phyloP scores from a whole-genome alignment of 768 basidiomycete genomes.

The Mycena galopus region DNA sequence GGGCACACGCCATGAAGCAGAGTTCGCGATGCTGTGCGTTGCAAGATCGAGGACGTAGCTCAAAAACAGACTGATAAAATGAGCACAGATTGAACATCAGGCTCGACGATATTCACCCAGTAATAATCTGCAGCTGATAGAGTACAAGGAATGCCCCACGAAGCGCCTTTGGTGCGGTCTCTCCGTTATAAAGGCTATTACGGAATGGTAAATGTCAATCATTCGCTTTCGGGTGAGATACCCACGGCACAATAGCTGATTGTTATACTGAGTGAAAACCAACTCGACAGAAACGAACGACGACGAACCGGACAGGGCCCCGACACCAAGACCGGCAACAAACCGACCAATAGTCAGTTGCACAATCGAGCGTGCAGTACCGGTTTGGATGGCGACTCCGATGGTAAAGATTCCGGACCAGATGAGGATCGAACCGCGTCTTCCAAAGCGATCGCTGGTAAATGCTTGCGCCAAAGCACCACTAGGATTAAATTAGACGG shows the following conservation, averaged over 20 bases:
- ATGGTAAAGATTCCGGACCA: constrained; percentile 82
- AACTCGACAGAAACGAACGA: background rate
- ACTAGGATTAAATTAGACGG: constrained; percentile 41
- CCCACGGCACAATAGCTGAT: constrained; percentile 65
- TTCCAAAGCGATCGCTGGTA: constrained; percentile 79
- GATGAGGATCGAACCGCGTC: constrained; percentile 79
- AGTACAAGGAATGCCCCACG: constrained; percentile 79
- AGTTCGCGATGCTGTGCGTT: constrained; percentile 64
- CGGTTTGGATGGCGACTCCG: constrained; percentile 79
- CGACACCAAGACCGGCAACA: constrained; percentile 83
- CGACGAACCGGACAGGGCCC: constrained; percentile 75
- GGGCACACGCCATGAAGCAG: constrained; percentile 81
- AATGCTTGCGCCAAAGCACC: constrained; percentile 80
- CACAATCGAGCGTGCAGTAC: constrained; percentile 66
- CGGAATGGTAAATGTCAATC: constrained; percentile 41
- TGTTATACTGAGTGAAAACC: constrained; percentile 11
- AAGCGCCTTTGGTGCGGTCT: constrained; percentile 81
- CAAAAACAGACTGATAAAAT: constrained; percentile 70
- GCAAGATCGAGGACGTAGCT: constrained; percentile 80
- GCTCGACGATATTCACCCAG: constrained; percentile 62
- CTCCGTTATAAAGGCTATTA: constrained; percentile 78
- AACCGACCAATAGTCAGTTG: constrained; percentile 83
- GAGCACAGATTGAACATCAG: background rate
- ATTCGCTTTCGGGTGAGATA: constrained; percentile 15
- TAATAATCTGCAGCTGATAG: constrained; percentile 84